Evolutionary conservation across 306 rosid species (phyloP), one percentile per base, ranked within the genome.

Genomic region (Lathyrus tuberosus): DNA sequence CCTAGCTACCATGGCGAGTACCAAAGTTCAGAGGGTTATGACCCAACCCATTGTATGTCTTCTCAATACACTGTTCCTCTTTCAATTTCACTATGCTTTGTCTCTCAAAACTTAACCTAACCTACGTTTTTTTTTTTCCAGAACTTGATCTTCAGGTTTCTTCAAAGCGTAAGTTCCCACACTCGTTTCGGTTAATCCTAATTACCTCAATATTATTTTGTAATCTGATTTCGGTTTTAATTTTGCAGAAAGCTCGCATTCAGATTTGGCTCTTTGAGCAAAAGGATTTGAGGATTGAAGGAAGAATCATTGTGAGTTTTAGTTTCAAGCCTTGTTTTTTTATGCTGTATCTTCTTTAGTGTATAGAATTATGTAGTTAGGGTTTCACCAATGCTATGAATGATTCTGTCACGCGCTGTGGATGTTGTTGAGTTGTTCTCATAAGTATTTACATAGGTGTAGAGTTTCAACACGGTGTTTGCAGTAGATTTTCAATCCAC

Each of bases 21-120:
- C 97, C 72, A 91, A 91, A 79, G 97, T 91, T 53, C 95, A 91
- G 92, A 78, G 97, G 92, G 90, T 91, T 75, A 91, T 91, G 97
- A 91, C 95, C 83, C 97, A 91, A 43, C 97, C 95, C 33, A 91
- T 91, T 54, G 97, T 88, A 72, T 8, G 81, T 4, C 58, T 62
- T 51, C 65, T 49, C 54, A 15, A 14, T 7, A 0, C 58, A 17
- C 26, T 68, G 18, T 71, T 13, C 8, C 18, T 0, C 12, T n/a
- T 35, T 30, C 69, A 6, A 13, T 67, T 84, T 80, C 10, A 33
- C 4, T 13, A 26, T 13, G 5, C 61, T 31, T 78, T 44, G 4
- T 2, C 47, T 42, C 12, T 62, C 35, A 62, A 43, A 70, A 15
- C 4, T 28, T 69, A 53, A 62, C 58, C 77, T 49, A 48, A 54